Evolutionary conservation across 441 rosid species (phyloP), one percentile per base, ranked within the genome.

Genomic region (Eruca vesicaria): DNA sequence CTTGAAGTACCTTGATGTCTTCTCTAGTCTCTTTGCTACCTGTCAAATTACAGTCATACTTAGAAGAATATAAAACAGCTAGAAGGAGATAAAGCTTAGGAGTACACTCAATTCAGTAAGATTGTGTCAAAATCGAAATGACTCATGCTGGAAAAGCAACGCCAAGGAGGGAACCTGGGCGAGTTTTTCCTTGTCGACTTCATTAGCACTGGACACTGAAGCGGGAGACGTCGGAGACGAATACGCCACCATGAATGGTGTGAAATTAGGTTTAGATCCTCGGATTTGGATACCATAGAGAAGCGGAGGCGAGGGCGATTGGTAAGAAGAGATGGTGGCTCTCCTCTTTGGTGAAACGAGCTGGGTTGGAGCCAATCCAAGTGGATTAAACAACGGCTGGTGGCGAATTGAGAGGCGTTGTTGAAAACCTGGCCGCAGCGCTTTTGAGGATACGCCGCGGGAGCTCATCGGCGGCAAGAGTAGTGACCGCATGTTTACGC

Each of bases 11-110:
- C 93, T 90, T 2, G 99, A 86, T 23, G 99, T 96, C 78, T 75
- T 88, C 80, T 87, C 98, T 63, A 96, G 83, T 81, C 98, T 92
- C 87, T 89, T 96, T 7, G 98, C 85, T 1, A 94, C 99, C 99
- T 96, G 78, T 32, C 23, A 41, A n/a, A n/a, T n/a, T n/a, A n/a
- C n/a, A n/a, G n/a, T n/a, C n/a, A n/a, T n/a, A n/a, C n/a, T n/a
- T n/a, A n/a, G n/a, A n/a, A n/a, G n/a, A n/a, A n/a, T n/a, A n/a
- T n/a, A n/a, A n/a, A n/a, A n/a, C n/a, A n/a, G n/a, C n/a, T n/a
- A n/a, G n/a, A n/a, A n/a, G n/a, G n/a, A n/a, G n/a, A n/a, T n/a
- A n/a, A n/a, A n/a, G n/a, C n/a, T n/a, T n/a, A n/a, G n/a, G n/a
- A n/a, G n/a, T n/a, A n/a, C n/a, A n/a, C n/a, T n/a, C n/a, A n/a